Evolutionary conservation across 352 stramenopile species (phyloP).

Genomic region (Phytophthora cryptogea): DNA sequence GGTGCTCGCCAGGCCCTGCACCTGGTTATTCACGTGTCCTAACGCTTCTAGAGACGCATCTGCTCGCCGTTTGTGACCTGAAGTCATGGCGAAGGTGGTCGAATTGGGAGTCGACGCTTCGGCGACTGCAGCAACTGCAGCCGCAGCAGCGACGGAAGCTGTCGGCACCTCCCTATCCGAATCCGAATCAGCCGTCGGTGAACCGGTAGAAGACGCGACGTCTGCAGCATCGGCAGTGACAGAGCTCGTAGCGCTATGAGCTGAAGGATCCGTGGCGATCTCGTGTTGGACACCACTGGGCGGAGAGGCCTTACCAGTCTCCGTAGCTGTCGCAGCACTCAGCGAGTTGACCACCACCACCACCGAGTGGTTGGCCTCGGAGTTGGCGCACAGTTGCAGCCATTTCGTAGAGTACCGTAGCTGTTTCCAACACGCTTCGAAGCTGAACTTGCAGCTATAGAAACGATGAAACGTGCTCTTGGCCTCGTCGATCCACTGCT

Average conservation of each 20-base stretch:
- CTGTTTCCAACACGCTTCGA: conserved; percentile 71
- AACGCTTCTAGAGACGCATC: conserved; percentile 23
- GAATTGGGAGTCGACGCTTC: conserved; percentile 3
- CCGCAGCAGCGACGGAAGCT: conserved; percentile 13
- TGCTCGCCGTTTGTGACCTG: conserved; percentile 23
- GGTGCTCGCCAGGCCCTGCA: conserved; percentile 34
- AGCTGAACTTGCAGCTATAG: conserved; percentile 64
- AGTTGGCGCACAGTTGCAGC: conserved; percentile 63
- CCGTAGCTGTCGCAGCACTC: conserved; percentile 2
- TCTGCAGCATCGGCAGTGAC: too few species aligned
- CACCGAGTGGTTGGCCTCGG: conserved; percentile 26
- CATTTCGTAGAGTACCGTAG: conserved; percentile 70
- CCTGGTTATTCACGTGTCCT: conserved; percentile 10
- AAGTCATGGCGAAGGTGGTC: conserved; percentile 3
- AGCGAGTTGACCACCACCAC: conserved; percentile 10
- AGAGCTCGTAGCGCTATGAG: not conserved
- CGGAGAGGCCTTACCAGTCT: conserved; percentile 1
- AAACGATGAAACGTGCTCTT: conserved; percentile 53
- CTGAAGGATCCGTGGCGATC: conserved; percentile 1
- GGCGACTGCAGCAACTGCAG: conserved; percentile 13
- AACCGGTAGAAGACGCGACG: not conserved
- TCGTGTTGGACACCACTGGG: conserved; percentile 20
- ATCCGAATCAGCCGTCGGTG: conserved; percentile 1
- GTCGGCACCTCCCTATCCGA: not conserved
- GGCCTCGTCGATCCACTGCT: conserved; percentile 60